phyloP scores from a whole-genome alignment of 495 filamentous ascomycete species.

The Niebla homalea region DNA sequence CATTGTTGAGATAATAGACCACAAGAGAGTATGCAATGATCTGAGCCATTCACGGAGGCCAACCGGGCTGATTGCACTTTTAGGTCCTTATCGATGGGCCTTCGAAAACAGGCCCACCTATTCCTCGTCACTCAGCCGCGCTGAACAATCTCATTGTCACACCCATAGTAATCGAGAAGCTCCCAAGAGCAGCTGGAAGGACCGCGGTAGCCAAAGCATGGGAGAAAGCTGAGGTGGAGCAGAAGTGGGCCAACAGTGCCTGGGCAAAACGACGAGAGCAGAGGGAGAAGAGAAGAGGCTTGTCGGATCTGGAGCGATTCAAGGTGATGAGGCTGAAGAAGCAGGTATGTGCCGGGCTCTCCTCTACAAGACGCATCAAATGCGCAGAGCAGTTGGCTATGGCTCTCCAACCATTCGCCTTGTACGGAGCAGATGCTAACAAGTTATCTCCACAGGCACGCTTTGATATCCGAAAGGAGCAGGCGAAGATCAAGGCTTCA shows the following conservation, averaged over 20 bases:
- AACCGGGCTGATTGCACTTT: slow-evolving; percentile 5
- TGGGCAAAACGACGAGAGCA: slow-evolving; percentile 82
- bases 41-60: background rate
- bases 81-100: slow-evolving; percentile 95
- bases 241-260: slow-evolving; percentile 75
- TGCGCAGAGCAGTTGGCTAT: too few species aligned
- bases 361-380: too few species aligned
- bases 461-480: slow-evolving; percentile 89
- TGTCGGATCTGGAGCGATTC: slow-evolving; percentile 99
- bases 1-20: slow-evolving; percentile 98
- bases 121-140: slow-evolving; percentile 70
- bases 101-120: slow-evolving; percentile 55
- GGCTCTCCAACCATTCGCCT: too few species aligned
- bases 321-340: slow-evolving; percentile 97
- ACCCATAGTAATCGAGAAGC: slow-evolving; percentile 72
- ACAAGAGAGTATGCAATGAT: slow-evolving; percentile 86
- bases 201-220: slow-evolving; percentile 70
- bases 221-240: slow-evolving; percentile 75
- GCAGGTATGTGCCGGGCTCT: slow-evolving; percentile 48
- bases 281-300: slow-evolving; percentile 69
- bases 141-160: slow-evolving; percentile 79
- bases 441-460: slow-evolving; percentile 43
- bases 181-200: slow-evolving; percentile 75
- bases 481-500: slow-evolving; percentile 57
- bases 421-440: background rate